Evolutionary conservation across 306 rosid species (phyloP).

Genomic region (Sicyos edulis): DNA sequence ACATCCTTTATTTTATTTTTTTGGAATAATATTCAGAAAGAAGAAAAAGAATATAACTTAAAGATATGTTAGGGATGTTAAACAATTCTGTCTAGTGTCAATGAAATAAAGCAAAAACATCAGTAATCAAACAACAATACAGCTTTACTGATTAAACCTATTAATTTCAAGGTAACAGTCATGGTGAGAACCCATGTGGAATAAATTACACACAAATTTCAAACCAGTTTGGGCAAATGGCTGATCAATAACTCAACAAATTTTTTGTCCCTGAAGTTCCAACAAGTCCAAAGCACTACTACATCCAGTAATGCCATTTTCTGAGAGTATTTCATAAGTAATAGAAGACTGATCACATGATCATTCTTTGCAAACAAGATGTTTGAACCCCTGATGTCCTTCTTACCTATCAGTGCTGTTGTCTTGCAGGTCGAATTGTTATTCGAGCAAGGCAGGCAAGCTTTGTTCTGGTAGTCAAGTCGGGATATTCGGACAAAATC

Average conservation of each 20-base stretch:
- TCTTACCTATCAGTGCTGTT: background rate
- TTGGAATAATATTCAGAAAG: too few species aligned
- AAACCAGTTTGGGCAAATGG: background rate
- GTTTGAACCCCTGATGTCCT: background rate
- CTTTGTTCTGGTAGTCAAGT: background rate
- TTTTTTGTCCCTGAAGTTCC: background rate
- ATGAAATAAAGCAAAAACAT: background rate
- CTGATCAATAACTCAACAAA: background rate
- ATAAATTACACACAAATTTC: background rate
- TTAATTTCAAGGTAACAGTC: background rate
- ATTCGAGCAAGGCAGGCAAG: background rate
- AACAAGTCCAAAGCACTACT: background rate
- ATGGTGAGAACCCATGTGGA: too few species aligned
- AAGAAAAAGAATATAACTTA: too few species aligned
- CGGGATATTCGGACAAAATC: constrained; percentile 22
- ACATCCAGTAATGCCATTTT: background rate
- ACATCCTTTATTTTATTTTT: too few species aligned
- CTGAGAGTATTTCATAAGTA: background rate
- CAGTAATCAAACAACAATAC: background rate
- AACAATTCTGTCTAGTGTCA: background rate
- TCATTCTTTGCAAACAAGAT: background rate
- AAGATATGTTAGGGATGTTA: too few species aligned
- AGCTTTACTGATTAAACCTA: background rate
- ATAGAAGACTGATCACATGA: background rate
- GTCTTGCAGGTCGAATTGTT: background rate